Base-by-base conservation (phyloP, 2,329 filamentous ascomycete genomes). In the Fusarium austroafricanum region DNA sequence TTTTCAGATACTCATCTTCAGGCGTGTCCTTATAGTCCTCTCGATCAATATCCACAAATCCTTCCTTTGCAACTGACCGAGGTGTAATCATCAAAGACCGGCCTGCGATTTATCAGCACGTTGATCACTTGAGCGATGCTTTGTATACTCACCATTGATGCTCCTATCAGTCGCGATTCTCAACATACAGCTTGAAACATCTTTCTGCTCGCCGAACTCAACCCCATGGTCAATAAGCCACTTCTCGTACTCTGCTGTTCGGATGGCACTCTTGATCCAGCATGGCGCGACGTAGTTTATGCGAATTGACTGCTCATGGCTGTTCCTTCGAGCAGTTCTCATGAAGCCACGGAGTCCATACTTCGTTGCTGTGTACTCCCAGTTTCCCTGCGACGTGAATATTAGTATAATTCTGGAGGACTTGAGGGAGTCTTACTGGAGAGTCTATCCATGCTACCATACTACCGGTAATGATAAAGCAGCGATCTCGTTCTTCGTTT, bases 381-480 rank as follows among this genome's bases (percentile, higher is more conserved):
- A 71, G 3, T 71, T 71, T 14, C 61, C 68, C 68, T 53, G 10
- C 6, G 3, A 17, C 7, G 14, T n/a, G n/a, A n/a, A n/a, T n/a
- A 33, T 33, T 7, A 33, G 31, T 3, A 15, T 5, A 33, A 8
- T 15, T 33, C 31, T 33, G 12, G 12, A 8, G 31, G 17, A 33
- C 14, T 20, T 9, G 11, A 1, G 14, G 12, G 31, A 15, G 1
- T 51, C 68, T 26, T 67, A 76, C 75, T 23, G 80, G 80, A 10
- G 79, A 79, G 60, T 85, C 84, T 45, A 83, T 79, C 70, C 79
- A 86, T 0, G 78, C 80, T 1, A 82, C 82, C 71, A 86, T 79
- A 55, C 80, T 83, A 6, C 81, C 81, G 1, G 80, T 84, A 21
- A 86, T 80, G 46, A 86, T 82, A 37, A 86, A 79, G 56, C 82